These are phyloP conservation scores for Tremellales sp. DNA, from an alignment of 1,284 basidiomycete genomes.

Conservation along the genomic window DNA sequence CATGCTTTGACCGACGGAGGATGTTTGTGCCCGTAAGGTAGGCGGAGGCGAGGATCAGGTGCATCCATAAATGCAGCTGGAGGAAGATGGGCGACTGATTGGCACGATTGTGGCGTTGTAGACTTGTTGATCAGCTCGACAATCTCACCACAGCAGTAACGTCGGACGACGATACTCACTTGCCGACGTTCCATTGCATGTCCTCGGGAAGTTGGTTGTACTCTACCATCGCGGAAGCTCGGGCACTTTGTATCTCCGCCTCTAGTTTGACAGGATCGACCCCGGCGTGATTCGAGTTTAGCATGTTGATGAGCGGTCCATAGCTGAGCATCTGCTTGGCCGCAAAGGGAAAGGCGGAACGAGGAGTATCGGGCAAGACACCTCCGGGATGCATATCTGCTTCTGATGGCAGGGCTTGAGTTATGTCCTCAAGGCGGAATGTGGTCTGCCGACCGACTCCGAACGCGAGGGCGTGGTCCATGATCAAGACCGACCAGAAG, in stretches of 20 bases:
- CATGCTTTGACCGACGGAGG: slow-evolving; percentile 3
- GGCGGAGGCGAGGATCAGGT: slow-evolving; percentile 23
- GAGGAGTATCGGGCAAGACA: not conserved
- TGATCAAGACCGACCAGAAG: slow-evolving; percentile 27
- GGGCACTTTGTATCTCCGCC: slow-evolving; percentile 5
- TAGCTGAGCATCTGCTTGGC: slow-evolving; percentile 23
- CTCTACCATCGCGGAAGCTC: slow-evolving; percentile 14
- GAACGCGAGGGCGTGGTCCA: slow-evolving; percentile 28
- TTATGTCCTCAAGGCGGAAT: slow-evolving; percentile 27
- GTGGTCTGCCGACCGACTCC: slow-evolving; percentile 28
- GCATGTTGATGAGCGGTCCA: slow-evolving; percentile 25
- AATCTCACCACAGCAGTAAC: not conserved
- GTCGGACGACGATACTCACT: slow-evolving; percentile 14
- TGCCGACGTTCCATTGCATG: slow-evolving; percentile 31
- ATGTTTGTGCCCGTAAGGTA: slow-evolving; percentile 15
- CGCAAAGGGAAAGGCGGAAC: slow-evolving; percentile 27
- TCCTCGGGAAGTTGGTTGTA: slow-evolving; percentile 25
- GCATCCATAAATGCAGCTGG: slow-evolving; percentile 33
- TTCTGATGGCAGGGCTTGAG: slow-evolving; percentile 16
- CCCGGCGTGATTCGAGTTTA: slow-evolving; percentile 12
- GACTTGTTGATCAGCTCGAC: slow-evolving; percentile 9
- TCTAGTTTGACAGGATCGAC: slow-evolving; percentile 3
- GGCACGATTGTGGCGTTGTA: slow-evolving; percentile 18
- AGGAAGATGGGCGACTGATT: slow-evolving; percentile 22
- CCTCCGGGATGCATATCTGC: slow-evolving; percentile 5